Evolutionary conservation across 2,329 filamentous ascomycete species (phyloP).

Genomic region (Didymella keratinophila): DNA sequence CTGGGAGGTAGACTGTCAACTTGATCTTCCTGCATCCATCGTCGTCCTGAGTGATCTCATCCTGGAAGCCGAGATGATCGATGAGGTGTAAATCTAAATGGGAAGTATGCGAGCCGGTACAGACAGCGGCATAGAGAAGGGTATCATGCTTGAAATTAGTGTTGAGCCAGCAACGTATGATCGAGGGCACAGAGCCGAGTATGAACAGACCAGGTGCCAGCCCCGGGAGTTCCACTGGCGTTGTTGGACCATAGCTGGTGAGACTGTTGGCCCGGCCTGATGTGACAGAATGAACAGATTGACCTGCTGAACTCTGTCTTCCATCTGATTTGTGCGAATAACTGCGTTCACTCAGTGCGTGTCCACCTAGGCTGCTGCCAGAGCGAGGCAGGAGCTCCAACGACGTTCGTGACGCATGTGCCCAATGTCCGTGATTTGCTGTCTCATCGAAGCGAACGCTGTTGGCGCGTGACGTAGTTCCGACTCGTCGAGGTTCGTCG

Average conservation of each 20-base stretch:
- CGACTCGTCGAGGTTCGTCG: slow-evolving; percentile 83
- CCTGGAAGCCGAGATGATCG: slow-evolving; percentile 73
- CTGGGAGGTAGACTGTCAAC: slow-evolving; percentile 85
- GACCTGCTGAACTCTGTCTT: slow-evolving; percentile 89
- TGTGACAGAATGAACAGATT: slow-evolving; percentile 77
- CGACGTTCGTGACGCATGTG: slow-evolving; percentile 81
- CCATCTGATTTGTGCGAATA: slow-evolving; percentile 96
- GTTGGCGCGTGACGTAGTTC: slow-evolving; percentile 90
- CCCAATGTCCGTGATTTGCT: slow-evolving; percentile 89
- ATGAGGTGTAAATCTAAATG: slow-evolving; percentile 79
- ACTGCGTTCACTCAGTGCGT: slow-evolving; percentile 86
- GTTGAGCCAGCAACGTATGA: slow-evolving; percentile 95
- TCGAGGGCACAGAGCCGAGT: slow-evolving; percentile 87
- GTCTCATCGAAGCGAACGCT: slow-evolving; percentile 98
- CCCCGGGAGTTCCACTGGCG: slow-evolving; percentile 74
- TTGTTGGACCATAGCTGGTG: slow-evolving; percentile 70
- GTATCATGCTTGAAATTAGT: slow-evolving; percentile 88
- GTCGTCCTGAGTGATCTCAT: slow-evolving; percentile 70
- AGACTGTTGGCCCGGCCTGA: slow-evolving; percentile 88
- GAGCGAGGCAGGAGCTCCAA: slow-evolving; percentile 83
- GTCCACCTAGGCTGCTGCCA: slow-evolving; percentile 78
- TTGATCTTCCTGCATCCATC: slow-evolving; percentile 74
- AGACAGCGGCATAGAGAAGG: slow-evolving; percentile 89
- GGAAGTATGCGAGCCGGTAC: slow-evolving; percentile 89
- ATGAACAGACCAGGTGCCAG: slow-evolving; percentile 86